These are phyloP conservation scores for Akanthomyces muscarius DNA, from an alignment of 2,329 filamentous ascomycete species.

Conservation along the genomic window DNA sequence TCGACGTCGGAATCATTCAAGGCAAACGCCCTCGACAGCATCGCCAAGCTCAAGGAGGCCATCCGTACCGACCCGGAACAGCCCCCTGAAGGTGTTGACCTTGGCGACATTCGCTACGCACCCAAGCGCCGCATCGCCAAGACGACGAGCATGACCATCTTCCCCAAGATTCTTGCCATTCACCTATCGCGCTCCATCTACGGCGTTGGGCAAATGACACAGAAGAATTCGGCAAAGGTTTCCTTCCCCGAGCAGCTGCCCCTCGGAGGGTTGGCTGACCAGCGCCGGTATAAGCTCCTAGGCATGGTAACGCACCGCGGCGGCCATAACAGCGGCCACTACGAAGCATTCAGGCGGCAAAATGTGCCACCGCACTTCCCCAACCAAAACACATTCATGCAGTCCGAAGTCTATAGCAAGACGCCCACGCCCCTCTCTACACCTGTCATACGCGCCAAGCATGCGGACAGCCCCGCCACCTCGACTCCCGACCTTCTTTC, in stretches of 20 bases:
- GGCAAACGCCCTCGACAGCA: constrained; percentile 50
- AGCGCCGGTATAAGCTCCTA: constrained; percentile 77
- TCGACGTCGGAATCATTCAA: constrained; percentile 51
- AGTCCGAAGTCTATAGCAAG: constrained; percentile 68
- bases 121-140: constrained; percentile 82
- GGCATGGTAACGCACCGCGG: constrained; percentile 92
- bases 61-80: constrained; percentile 80
- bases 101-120: constrained; percentile 70
- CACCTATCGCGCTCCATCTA: constrained; percentile 94
- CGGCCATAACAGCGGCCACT: constrained; percentile 93
- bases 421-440: constrained; percentile 52
- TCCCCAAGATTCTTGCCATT: constrained; percentile 85
- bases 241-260: constrained; percentile 83
- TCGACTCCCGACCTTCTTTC: constrained; percentile 47
- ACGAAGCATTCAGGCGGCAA: constrained; percentile 91
- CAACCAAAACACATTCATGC: constrained; percentile 74
- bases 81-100: constrained; percentile 63
- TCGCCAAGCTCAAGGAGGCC: constrained; percentile 62
- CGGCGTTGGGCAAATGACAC: constrained; percentile 69
- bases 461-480: constrained; percentile 38
- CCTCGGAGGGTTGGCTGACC: constrained; percentile 72
- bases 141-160: constrained; percentile 79
- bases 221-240: constrained; percentile 93
- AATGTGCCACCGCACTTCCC: constrained; percentile 74
- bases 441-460: constrained; percentile 39